Evolutionary conservation across 208 protist genomes (phyloP).

Genomic region (Wallacemonas rigidus): DNA sequence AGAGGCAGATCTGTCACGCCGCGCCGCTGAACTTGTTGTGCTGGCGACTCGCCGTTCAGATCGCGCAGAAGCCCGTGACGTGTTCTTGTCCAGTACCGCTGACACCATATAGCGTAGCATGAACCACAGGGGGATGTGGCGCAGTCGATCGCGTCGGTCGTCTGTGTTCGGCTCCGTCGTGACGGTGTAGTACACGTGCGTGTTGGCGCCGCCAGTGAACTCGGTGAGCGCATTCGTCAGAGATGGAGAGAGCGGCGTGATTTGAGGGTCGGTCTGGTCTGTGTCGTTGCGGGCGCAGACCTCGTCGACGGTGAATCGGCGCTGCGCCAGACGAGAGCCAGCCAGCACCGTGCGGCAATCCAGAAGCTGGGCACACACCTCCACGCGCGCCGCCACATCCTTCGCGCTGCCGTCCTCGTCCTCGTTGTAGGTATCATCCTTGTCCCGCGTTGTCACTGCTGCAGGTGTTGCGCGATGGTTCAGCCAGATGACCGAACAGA

Average conservation of each 20-base stretch:
- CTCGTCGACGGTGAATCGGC: background rate
- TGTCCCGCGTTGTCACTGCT: too few species aligned
- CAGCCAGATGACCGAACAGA: background rate
- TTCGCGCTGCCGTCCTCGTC: too few species aligned
- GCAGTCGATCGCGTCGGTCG: slow-evolving; percentile 22
- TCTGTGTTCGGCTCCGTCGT: slow-evolving; percentile 21
- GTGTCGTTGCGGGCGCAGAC: slow-evolving; percentile 4
- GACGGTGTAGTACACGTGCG: slow-evolving; percentile 27
- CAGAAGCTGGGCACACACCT: background rate
- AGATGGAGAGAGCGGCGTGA: slow-evolving; percentile 1
- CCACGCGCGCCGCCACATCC: background rate
- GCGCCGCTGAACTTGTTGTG: too few species aligned
- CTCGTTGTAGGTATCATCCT: too few species aligned
- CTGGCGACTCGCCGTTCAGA: too few species aligned
- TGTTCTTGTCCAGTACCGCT: background rate
- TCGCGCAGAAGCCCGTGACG: too few species aligned
- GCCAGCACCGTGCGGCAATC: background rate
- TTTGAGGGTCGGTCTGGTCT: background rate
- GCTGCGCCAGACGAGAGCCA: background rate
- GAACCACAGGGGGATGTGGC: slow-evolving; percentile 33
- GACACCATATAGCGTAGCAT: slow-evolving; percentile 28
- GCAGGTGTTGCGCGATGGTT: background rate
- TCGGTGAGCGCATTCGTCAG: slow-evolving; percentile 21
- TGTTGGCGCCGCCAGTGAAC: slow-evolving; percentile 39
- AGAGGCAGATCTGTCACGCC: too few species aligned